phyloP scores from a whole-genome alignment of 148 eudicot genomes.

The Arctostaphylos glauca region DNA sequence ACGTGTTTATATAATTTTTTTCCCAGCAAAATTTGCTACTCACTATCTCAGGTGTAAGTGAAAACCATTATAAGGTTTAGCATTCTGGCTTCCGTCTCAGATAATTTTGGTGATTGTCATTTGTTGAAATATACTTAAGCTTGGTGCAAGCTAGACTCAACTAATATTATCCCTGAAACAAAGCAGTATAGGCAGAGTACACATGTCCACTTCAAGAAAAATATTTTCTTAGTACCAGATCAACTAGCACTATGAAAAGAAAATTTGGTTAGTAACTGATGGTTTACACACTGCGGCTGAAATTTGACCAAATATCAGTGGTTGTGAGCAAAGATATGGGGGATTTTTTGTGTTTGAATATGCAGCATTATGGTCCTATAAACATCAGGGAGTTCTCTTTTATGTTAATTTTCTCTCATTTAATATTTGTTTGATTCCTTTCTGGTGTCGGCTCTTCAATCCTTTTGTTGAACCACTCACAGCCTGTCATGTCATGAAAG shows the following conservation, averaged over 20 bases:
- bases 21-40: background rate
- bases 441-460: slow-evolving; percentile 1
- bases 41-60: background rate
- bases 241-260: slow-evolving; percentile 10
- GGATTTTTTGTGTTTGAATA: background rate
- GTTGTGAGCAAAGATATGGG: slow-evolving; percentile 1
- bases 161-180: slow-evolving; percentile 8
- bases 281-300: background rate
- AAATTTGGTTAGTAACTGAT: slow-evolving; percentile 16
- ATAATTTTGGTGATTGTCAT: background rate
- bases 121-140: background rate
- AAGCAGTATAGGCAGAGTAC: slow-evolving; percentile 13
- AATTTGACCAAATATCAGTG: slow-evolving; percentile 20
- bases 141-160: background rate
- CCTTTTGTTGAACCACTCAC: slow-evolving; percentile 7
- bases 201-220: slow-evolving; percentile 13
- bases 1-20: background rate
- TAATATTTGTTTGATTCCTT: slow-evolving; percentile 19
- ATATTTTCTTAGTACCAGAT: background rate
- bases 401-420: background rate
- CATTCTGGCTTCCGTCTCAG: background rate
- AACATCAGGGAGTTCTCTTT: background rate
- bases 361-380: background rate
- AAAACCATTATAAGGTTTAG: background rate
- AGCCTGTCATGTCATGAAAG: slow-evolving; percentile 1